Evolutionary conservation across 805 yeast genomes (phyloP).

Genomic region (Saccharomyces cerevisiae): DNA sequence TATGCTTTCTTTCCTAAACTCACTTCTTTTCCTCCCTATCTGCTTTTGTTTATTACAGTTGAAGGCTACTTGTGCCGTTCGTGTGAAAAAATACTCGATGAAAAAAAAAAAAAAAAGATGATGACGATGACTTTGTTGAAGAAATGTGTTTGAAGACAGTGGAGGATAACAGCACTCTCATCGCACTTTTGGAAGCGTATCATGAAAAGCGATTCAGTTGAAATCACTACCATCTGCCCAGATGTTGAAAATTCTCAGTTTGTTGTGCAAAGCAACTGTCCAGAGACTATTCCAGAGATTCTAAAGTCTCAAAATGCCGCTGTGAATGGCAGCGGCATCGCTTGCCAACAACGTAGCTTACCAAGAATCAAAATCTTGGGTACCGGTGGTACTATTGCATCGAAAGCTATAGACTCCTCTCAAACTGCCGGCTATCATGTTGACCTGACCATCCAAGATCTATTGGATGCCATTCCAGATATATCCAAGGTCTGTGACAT

Average conservation of each 20-base stretch:
- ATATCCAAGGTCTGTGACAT: slow-evolving; percentile 45
- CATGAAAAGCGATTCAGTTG: slow-evolving; percentile 26
- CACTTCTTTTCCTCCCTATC: neutral
- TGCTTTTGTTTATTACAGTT: neutral
- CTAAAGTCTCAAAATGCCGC: slow-evolving; percentile 3
- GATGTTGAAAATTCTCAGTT: slow-evolving; percentile 29
- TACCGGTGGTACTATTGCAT: slow-evolving; percentile 55
- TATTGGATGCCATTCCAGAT: slow-evolving; percentile 48
- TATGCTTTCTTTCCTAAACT: neutral
- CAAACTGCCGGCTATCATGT: slow-evolving; percentile 49
- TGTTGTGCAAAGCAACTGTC: slow-evolving; percentile 13
- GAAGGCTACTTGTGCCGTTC: neutral
- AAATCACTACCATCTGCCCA: slow-evolving; percentile 28
- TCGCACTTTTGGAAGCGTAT: neutral
- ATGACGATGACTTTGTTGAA: neutral
- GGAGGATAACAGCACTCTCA: neutral
- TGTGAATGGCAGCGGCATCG: slow-evolving; percentile 3
- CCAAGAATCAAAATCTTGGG: slow-evolving; percentile 43
- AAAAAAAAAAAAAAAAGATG: neutral
- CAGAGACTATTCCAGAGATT: neutral
- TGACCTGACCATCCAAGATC: slow-evolving; percentile 44
- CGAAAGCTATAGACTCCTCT: slow-evolving; percentile 40
- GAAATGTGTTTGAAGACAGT: neutral
- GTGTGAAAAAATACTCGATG: neutral
- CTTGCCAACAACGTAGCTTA: slow-evolving; percentile 10